Evolutionary conservation across 2,329 filamentous ascomycete genomes (phyloP).

Genomic region (Cercospora brassicicola): DNA sequence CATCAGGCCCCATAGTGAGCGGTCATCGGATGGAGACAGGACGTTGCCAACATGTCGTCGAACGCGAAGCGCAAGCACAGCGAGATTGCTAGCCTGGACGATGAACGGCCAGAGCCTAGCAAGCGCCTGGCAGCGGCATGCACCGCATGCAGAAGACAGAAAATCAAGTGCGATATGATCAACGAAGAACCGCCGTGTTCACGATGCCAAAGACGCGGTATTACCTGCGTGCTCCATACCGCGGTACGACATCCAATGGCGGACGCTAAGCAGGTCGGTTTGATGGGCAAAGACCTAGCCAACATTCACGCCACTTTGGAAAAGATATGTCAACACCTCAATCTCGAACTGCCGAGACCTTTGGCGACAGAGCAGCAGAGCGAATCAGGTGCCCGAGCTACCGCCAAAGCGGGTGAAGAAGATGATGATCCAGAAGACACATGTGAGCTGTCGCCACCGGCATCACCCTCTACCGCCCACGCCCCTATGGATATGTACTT

Average conservation of each 20-base stretch:
- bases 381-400: neutral
- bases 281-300: slow-evolving; percentile 29
- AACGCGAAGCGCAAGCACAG: slow-evolving; percentile 19
- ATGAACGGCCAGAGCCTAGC: slow-evolving; percentile 9
- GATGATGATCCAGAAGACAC: slow-evolving; percentile 18
- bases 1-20: neutral
- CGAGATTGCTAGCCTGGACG: neutral
- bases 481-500: slow-evolving; percentile 26
- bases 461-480: slow-evolving; percentile 42
- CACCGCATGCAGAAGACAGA: slow-evolving; percentile 56
- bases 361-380: slow-evolving; percentile 37
- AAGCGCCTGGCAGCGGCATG: slow-evolving; percentile 42
- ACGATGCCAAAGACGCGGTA: slow-evolving; percentile 51
- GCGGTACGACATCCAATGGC: slow-evolving; percentile 53
- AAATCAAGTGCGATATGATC: slow-evolving; percentile 57
- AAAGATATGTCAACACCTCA: slow-evolving; percentile 44
- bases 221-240: slow-evolving; percentile 56
- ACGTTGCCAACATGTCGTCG: neutral
- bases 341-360: slow-evolving; percentile 41
- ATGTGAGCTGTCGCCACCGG: slow-evolving; percentile 32
- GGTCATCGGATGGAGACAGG: neutral
- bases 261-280: slow-evolving; percentile 36
- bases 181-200: slow-evolving; percentile 51
- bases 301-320: slow-evolving; percentile 42
- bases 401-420: neutral